Evolutionary conservation across 208 protist genomes (phyloP).

Genomic region (Leishmania tarentolae): DNA sequence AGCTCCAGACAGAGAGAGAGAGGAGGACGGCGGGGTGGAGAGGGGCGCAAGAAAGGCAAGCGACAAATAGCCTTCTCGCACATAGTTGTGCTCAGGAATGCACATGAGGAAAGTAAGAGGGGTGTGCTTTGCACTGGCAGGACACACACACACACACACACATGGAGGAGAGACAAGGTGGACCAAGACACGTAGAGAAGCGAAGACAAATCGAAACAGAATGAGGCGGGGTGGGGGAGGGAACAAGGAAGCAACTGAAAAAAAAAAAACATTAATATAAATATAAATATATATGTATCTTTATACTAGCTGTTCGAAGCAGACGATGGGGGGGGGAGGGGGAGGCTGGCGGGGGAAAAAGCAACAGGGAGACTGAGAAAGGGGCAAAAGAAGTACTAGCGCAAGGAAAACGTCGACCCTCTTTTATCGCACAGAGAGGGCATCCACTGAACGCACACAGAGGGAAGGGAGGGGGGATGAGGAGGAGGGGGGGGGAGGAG

Average conservation of each 20-base stretch:
- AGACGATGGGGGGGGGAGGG: not conserved
- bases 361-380: not conserved
- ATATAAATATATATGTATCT: not conserved
- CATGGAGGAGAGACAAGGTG: not conserved
- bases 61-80: not conserved
- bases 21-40: not conserved
- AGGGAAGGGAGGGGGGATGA: not conserved
- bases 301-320: too few relatives aligned
- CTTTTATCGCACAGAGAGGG: too few relatives aligned
- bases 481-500: not conserved
- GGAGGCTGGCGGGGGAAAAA: not conserved
- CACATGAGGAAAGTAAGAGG: not conserved
- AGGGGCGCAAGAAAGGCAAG: not conserved
- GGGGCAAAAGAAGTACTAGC: too few relatives aligned
- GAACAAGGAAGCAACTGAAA: not conserved
- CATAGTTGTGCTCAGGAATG: not conserved
- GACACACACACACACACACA: too few relatives aligned
- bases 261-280: not conserved
- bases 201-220: not conserved
- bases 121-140: not conserved
- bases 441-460: not conserved
- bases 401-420: too few relatives aligned
- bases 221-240: too few relatives aligned
- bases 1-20: too few relatives aligned
- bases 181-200: not conserved